phyloP scores from a whole-genome alignment of 2,329 filamentous ascomycete species.

The Fulvia fulva region DNA sequence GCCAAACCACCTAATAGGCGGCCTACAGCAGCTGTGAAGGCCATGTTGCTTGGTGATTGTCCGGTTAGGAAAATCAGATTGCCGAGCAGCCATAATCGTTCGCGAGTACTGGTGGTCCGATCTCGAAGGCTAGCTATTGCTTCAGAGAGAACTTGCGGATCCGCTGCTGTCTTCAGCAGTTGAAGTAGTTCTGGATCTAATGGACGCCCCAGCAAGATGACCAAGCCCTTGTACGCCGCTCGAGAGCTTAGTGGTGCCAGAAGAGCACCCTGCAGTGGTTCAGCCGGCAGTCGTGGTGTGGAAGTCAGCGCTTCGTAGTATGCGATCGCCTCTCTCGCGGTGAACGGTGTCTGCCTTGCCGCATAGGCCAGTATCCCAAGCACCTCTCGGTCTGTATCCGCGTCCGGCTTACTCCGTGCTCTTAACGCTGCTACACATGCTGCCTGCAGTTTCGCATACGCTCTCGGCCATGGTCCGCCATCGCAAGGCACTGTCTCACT shows the following conservation, averaged over 20 bases:
- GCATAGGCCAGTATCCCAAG: conserved; percentile 33
- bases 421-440: conserved; percentile 31
- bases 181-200: conserved; percentile 25
- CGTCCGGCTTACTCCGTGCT: conserved; percentile 16
- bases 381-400: conserved; percentile 20
- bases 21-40: conserved; percentile 55
- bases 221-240: conserved; percentile 27
- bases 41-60: conserved; percentile 21
- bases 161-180: conserved; percentile 23
- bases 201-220: conserved; percentile 27
- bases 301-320: conserved; percentile 33
- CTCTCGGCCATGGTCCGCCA: conserved; percentile 38
- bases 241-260: conserved; percentile 29
- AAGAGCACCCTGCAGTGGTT: conserved; percentile 29
- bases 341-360: conserved; percentile 32
- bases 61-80: conserved; percentile 50
- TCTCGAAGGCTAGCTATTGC: conserved; percentile 12
- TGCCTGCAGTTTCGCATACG: conserved; percentile 40
- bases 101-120: conserved; percentile 29
- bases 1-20: conserved; percentile 55
- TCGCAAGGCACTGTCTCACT: conserved; percentile 22
- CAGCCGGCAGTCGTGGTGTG: conserved; percentile 17
- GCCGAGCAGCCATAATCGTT: conserved; percentile 54
- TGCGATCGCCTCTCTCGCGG: conserved; percentile 20
- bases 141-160: conserved; percentile 20